phyloP scores from a whole-genome alignment of 2,329 filamentous ascomycete genomes.

The Penicillium sp. region DNA sequence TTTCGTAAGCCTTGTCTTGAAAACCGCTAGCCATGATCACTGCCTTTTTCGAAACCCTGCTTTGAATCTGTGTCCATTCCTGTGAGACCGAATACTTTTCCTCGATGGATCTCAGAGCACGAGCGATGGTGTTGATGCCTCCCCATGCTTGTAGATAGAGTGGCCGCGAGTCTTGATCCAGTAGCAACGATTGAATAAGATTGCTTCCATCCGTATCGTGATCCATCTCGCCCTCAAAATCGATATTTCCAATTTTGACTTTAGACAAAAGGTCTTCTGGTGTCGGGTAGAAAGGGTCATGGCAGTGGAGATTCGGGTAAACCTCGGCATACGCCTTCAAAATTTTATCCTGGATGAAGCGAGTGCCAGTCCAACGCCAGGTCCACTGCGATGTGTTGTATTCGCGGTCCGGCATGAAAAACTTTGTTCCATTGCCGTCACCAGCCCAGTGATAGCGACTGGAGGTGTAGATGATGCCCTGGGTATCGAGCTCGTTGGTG shows the following conservation, averaged over 20 bases:
- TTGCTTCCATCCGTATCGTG: constrained; percentile 11
- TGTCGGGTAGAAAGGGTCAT: constrained; percentile 13
- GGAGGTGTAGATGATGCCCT: constrained; percentile 22
- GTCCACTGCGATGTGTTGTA: not conserved
- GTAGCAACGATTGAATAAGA: constrained; percentile 6
- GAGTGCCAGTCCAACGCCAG: constrained; percentile 14
- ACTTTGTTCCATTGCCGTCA: constrained; percentile 18
- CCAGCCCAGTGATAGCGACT: constrained; percentile 23
- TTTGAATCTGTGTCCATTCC: constrained; percentile 4
- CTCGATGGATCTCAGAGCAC: constrained; percentile 17
- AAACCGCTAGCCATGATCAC: constrained; percentile 15
- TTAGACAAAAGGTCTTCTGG: constrained; percentile 10
- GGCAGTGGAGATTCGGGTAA: constrained; percentile 11
- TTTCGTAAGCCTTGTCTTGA: constrained; percentile 10
- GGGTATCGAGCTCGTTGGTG: constrained; percentile 23
- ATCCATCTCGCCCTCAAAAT: constrained; percentile 15
- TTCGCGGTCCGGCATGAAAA: not conserved
- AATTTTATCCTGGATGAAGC: constrained; percentile 12
- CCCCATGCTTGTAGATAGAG: constrained; percentile 22
- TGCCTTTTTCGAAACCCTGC: constrained; percentile 8
- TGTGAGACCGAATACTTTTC: not conserved
- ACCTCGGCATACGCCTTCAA: constrained; percentile 12
- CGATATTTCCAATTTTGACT: constrained; percentile 15
- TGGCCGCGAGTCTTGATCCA: constrained; percentile 17
- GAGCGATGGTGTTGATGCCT: constrained; percentile 20